Base-by-base conservation (phyloP, 2,329 filamentous ascomycete species). In the Rhynchosporium agropyri region DNA sequence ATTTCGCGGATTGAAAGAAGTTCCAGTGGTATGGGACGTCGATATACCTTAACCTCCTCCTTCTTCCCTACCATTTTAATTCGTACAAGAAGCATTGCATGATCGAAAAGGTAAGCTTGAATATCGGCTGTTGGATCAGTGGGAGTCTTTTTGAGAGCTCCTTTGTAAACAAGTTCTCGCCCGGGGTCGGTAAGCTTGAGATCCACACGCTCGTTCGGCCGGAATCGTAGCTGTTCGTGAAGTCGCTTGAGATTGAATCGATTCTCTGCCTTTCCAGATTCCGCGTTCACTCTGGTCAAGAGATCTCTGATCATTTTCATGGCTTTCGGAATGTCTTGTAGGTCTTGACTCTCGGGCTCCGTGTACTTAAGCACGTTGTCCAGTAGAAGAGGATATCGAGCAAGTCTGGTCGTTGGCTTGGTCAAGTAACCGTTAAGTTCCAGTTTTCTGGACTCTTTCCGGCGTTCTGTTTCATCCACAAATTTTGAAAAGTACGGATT, bases 351-450 rank as follows among this genome's bases (percentile, higher is more conserved):
- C 62, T 88, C 92, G 59, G 94, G 90, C 54, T 93, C 89, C 0
- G 94, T 97, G 74, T 94, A 90, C 75, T 98, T 99, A 67, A 92
- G 79, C 43, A 98, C 91, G 68, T 93, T 92, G 70, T 98, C 95
- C 15, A 99, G 81, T 12, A 99, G 81, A 43, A 99, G 80, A 3
- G 95, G 95, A 76, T 99, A 99, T 76, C 95, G 87, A 48, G 95
- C 95, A 72, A 99, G 80, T 79, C 95, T 87, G 20, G 95, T 99
- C 1, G 95, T 99, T 0, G 95, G 95, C 77, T 99, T 99, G 8
- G 95, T 99, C 58, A 99, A 81, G 74, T 99, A 99, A 70, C 95
- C 95, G 76, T 99, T 99, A 63, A 99, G 81, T 77, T 99, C 95
- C 53, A 99, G 82, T 78, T 99, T 99, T 67, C 95, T 86, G 5